Evolutionary conservation across 768 basidiomycete genomes (phyloP).

Genomic region (Fistulinella prunicolor): DNA sequence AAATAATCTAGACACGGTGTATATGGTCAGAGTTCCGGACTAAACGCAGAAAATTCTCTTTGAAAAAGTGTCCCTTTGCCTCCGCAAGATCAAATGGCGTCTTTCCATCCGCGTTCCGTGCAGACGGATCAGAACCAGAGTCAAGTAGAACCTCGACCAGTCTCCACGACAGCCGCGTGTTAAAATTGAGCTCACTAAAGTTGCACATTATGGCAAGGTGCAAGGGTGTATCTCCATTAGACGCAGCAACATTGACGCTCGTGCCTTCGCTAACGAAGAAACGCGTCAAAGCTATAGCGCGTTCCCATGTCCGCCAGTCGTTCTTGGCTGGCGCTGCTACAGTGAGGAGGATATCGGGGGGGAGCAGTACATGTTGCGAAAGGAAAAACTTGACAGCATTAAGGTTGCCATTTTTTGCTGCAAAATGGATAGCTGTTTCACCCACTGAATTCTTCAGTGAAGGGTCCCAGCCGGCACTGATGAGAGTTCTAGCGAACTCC

Average conservation of each 20-base stretch:
- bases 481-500: not conserved
- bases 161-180: too few species aligned
- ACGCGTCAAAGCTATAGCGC: not conserved
- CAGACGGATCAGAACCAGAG: not conserved
- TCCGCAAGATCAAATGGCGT: not conserved
- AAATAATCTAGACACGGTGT: too few species aligned
- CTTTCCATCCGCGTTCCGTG: not conserved
- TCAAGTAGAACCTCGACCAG: not conserved
- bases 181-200: too few species aligned
- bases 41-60: slow-evolving; percentile 7
- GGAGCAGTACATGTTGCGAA: not conserved
- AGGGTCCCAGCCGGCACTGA: not conserved
- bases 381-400: not conserved
- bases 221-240: not conserved
- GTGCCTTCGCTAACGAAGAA: slow-evolving; percentile 1
- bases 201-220: slow-evolving; percentile 1
- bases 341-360: not conserved
- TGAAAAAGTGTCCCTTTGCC: not conserved
- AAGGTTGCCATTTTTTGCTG: not conserved
- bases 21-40: not conserved
- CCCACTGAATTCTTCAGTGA: not conserved
- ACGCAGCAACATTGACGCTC: not conserved
- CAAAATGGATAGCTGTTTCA: not conserved
- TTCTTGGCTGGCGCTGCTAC: too few species aligned
- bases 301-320: too few species aligned